These are phyloP conservation scores for Phytophthora pini DNA, from an alignment of 352 stramenopile species.

Conservation along the genomic window DNA sequence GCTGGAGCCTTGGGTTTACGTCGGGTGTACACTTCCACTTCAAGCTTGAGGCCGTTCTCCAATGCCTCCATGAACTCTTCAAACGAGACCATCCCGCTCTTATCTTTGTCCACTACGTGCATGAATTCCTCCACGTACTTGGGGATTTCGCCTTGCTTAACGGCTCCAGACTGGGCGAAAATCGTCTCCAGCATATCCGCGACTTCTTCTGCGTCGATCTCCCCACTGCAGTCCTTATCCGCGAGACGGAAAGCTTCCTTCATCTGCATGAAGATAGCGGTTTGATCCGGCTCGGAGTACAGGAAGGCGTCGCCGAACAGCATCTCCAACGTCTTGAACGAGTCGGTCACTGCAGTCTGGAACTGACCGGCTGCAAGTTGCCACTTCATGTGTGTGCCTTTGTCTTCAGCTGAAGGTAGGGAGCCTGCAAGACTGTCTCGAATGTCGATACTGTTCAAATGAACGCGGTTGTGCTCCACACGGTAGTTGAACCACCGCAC, in stretches of 20 bases:
- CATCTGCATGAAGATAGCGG: constrained; percentile 86
- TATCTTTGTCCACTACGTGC: constrained; percentile 67
- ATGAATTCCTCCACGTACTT: constrained; percentile 83
- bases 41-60: constrained; percentile 73
- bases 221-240: constrained; percentile 76
- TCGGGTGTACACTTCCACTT: constrained; percentile 78
- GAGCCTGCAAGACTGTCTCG: constrained; percentile 33
- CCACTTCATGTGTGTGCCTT: constrained; percentile 50
- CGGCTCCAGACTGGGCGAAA: constrained; percentile 66
- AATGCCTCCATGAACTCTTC: constrained; percentile 83
- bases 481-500: constrained; percentile 74
- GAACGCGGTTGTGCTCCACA: constrained; percentile 50
- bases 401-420: constrained; percentile 11
- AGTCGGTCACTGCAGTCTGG: constrained; percentile 56
- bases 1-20: constrained; percentile 41
- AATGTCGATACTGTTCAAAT: constrained; percentile 56
- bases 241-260: constrained; percentile 81
- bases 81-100: constrained; percentile 78
- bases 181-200: constrained; percentile 77
- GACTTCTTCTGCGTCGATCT: constrained; percentile 83
- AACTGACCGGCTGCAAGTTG: constrained; percentile 54
- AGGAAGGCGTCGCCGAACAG: constrained; percentile 78
- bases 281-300: constrained; percentile 79
- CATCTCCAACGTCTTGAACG: constrained; percentile 68
- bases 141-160: constrained; percentile 71